Evolutionary conservation across 169 alveolate genomes (phyloP).

Genomic region (Eimeria brunetti): DNA sequence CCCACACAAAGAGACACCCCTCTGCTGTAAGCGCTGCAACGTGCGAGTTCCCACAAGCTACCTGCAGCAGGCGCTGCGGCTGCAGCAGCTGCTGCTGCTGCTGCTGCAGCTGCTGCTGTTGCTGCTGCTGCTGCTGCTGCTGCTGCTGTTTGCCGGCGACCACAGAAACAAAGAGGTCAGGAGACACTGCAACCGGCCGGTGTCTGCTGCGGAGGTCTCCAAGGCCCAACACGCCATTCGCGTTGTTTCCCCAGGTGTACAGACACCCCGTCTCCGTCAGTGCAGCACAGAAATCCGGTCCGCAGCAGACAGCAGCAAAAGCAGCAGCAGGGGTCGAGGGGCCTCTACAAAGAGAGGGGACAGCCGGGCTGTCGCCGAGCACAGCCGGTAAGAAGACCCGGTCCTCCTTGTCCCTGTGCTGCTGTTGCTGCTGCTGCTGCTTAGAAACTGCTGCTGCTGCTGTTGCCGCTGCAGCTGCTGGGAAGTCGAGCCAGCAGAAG

Average conservation of each 20-base stretch:
- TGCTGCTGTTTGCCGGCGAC: conserved; percentile 15
- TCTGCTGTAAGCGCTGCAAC: conserved; percentile 60
- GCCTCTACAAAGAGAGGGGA: not conserved
- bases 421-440: conserved; percentile 9
- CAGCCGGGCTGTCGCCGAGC: not conserved
- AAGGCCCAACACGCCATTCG: conserved; percentile 74
- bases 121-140: conserved; percentile 39
- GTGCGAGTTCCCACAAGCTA: conserved; percentile 75
- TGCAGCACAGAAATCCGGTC: conserved; percentile 77
- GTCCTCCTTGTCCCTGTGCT: not conserved
- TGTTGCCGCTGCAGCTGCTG: not conserved
- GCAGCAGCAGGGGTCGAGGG: conserved; percentile 15
- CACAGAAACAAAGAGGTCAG: not conserved
- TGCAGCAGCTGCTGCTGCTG: conserved; percentile 29
- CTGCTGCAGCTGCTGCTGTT: too few relatives aligned
- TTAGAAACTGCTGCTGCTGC: not conserved
- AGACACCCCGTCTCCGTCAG: conserved; percentile 59
- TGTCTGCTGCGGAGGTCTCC: conserved; percentile 71
- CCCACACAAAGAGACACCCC: conserved; percentile 77
- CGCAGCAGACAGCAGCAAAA: conserved; percentile 68
- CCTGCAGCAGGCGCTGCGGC: conserved; percentile 45
- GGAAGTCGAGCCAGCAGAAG: conserved; percentile 37
- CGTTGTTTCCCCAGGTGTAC: conserved; percentile 79
- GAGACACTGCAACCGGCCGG: conserved; percentile 41
- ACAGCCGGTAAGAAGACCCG: conserved; percentile 27